A percentile compares a stretch with the other conserved stretches of the same genome.
Evolutionary conservation across 129 eudicot genomes (phyloP).

Genomic region (Glebionis coronaria): DNA sequence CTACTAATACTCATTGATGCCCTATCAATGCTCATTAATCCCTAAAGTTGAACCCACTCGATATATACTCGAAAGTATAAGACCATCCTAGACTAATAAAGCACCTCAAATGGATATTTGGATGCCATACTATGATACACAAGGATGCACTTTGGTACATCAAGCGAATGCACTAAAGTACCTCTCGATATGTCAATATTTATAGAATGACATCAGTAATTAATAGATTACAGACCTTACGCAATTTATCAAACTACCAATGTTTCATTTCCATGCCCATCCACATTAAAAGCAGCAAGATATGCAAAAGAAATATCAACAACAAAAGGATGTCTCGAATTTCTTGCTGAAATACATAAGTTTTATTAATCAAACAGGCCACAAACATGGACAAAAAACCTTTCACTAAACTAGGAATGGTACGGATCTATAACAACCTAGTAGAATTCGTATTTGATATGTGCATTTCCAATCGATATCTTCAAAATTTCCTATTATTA

Average conservation of each 20-base stretch:
- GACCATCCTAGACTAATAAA: too few relatives aligned
- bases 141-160: too few relatives aligned
- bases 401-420: slow-evolving; percentile 1
- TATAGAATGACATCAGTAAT: too few relatives aligned
- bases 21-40: too few relatives aligned
- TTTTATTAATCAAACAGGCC: not conserved
- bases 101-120: too few relatives aligned
- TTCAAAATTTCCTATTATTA: slow-evolving; percentile 93
- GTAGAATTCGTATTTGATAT: slow-evolving; percentile 84
- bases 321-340: slow-evolving; percentile 87
- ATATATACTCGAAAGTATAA: too few relatives aligned
- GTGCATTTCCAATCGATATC: slow-evolving; percentile 91
- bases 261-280: slow-evolving; percentile 95
- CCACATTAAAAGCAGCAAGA: slow-evolving; percentile 98
- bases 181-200: too few relatives aligned
- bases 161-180: too few relatives aligned
- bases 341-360: slow-evolving; percentile 53
- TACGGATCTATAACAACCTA: slow-evolving; percentile 48
- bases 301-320: slow-evolving; percentile 90
- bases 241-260: slow-evolving; percentile 35
- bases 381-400: slow-evolving; percentile 10
- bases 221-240: too few relatives aligned
- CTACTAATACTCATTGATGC: too few relatives aligned
- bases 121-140: too few relatives aligned
- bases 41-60: too few relatives aligned